Base-by-base conservation (phyloP, 2,329 filamentous ascomycete genomes). In the Aspergillus fumigatus region DNA sequence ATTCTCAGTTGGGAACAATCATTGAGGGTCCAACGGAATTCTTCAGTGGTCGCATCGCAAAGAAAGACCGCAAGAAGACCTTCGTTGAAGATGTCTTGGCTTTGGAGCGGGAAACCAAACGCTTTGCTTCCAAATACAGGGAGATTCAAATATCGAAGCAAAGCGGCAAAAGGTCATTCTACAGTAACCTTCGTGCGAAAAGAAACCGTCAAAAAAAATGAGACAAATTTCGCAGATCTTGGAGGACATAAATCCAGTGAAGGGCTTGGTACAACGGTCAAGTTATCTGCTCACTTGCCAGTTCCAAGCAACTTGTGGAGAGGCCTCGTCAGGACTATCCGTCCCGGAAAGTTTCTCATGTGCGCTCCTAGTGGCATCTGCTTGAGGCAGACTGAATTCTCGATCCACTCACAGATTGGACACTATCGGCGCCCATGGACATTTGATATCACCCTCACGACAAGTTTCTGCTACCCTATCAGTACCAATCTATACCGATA, bases 11-110 rank as follows among this genome's bases (percentile, higher is more conserved):
- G 27, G 94, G 93, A 56, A 93, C 90, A 5, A 85, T 99, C 58
- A 83, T 97, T 55, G 88, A 95, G 67, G 92, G 92, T 1, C 87
- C 92, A 1, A 92, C 91, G 1, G 93, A 97, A 69, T 96, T 88
- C 76, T 91, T 87, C 78, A 92, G 83, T 68, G 84, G 85, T 21
- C 85, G 93, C 55, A 81, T 97, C 59, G 86, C 87, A 55, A 93
- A 92, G 73, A 95, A 90, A 75, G 90, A 97, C 65, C 84, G 90
- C 64, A 95, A 95, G 78, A 84, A 83, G 66, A 97, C 89, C 0
- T 86, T 99, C 55, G 84, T 94, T 1, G 90, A 96, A 61, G 92
- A 97, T 70, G 84, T 94, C 3, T 79, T 97, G 65, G 84, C 86
- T 25, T 78, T 82, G 47, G 87, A 91, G 72, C 79, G 83, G 52